Evolutionary conservation across 768 basidiomycete genomes (phyloP), one percentile per base, ranked within the genome.

Genomic region (Mycena sanguinolenta): DNA sequence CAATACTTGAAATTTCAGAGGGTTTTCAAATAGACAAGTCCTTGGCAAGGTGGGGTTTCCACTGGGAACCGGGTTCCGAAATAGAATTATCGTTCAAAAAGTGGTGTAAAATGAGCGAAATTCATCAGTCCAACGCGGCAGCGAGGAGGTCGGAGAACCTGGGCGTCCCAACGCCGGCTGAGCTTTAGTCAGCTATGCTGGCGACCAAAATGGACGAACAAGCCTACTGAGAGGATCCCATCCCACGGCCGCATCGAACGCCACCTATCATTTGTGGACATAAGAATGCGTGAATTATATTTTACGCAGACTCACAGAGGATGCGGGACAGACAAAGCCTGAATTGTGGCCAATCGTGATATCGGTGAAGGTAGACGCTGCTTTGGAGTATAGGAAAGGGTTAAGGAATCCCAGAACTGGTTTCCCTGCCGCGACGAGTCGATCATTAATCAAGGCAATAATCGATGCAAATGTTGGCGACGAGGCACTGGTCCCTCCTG

Each of bases 401-500:
- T n/a, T n/a, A n/a, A n/a, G n/a, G n/a, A n/a, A n/a, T 2, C 85
- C 84, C 6, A 86, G 72, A 10, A 81, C 12, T 12, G 72, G 57
- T 54, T 76, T 78, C 0, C 79, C 78, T 0, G 73, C 77, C 5
- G 65, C 75, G 19, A 84, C 38, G 13, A 82, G 80, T 0, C 80
- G 82, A 38, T 86, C 84, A 42, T 86, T 85, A 34, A 87, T 73
- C 72, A 86, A 80, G 2, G 83, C 0, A n/a, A n/a, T n/a, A n/a
- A n/a, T n/a, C n/a, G n/a, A n/a, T n/a, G n/a, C n/a, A n/a, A n/a
- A n/a, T n/a, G 83, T 80, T 0, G 87, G 87, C 14, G 82, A 46
- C 0, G 85, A 34, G 2, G 82, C 82, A 13, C 85, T 86, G 7
- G 88, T 88, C 38, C n/a, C n/a, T n/a, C n/a, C n/a, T n/a, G n/a